These are phyloP conservation scores for Rhododendron vialii DNA, from an alignment of 148 eudicot genomes.

Conservation along the genomic window DNA sequence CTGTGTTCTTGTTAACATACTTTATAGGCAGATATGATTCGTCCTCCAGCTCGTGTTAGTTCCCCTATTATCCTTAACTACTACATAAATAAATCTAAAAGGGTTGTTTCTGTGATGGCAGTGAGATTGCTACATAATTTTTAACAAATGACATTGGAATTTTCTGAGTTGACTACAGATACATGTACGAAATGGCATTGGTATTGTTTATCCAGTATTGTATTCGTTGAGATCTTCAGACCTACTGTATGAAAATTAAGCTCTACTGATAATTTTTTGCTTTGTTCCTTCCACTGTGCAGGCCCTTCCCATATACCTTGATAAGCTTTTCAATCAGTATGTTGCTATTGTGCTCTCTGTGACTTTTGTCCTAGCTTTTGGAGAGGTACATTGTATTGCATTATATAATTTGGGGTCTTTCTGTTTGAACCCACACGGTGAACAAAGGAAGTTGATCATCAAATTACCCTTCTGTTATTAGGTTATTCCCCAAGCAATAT, in stretches of 20 bases:
- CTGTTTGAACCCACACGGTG: not conserved
- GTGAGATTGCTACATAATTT: not conserved
- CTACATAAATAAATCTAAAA: not conserved
- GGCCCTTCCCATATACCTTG: constrained; percentile 96
- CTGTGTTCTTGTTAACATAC: not conserved
- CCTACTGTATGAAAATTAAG: not conserved
- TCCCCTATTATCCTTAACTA: not conserved
- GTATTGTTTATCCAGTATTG: not conserved
- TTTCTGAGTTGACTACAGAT: not conserved
- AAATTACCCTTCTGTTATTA: constrained; percentile 26
- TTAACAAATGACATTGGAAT: not conserved
- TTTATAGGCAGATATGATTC: not conserved
- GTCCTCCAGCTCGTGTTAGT: not conserved
- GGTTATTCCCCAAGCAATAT: constrained; percentile 97
- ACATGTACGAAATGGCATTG: not conserved
- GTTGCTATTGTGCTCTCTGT: constrained; percentile 88
- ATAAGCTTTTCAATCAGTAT: constrained; percentile 87
- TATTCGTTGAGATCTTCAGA: not conserved
- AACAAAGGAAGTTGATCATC: not conserved
- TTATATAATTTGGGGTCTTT: not conserved
- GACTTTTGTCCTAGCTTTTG: constrained; percentile 90
- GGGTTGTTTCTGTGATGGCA: not conserved
- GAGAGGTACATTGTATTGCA: constrained; percentile 55
- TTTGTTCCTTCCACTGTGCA: constrained; percentile 35
- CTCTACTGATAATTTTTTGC: constrained; percentile 6